Evolutionary conservation across 2,329 filamentous ascomycete species (phyloP).

Genomic region (Fusarium sarcochroum): DNA sequence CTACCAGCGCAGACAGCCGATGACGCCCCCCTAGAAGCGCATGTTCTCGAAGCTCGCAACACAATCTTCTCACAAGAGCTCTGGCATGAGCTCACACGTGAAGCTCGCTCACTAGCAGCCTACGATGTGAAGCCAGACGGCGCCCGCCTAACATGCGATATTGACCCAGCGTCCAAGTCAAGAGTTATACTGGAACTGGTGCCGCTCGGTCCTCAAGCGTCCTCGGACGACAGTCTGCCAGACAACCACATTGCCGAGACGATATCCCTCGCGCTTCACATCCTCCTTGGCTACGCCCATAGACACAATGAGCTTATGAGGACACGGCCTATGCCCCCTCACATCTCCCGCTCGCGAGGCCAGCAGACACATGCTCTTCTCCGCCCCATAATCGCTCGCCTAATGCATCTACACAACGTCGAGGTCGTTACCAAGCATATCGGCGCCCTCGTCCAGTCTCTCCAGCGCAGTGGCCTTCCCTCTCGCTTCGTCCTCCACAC

Average conservation of each 20-base stretch:
- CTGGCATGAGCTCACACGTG: slow-evolving; percentile 89
- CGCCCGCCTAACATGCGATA: slow-evolving; percentile 68
- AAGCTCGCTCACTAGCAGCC: slow-evolving; percentile 80
- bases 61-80: slow-evolving; percentile 88
- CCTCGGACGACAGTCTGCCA: slow-evolving; percentile 52
- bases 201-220: slow-evolving; percentile 62
- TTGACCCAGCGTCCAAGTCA: slow-evolving; percentile 64
- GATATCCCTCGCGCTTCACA: slow-evolving; percentile 76
- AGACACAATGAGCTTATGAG: slow-evolving; percentile 79
- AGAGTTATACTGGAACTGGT: slow-evolving; percentile 77
- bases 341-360: slow-evolving; percentile 55
- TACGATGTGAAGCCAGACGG: slow-evolving; percentile 77
- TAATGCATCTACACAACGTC: slow-evolving; percentile 60
- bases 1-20: slow-evolving; percentile 67
- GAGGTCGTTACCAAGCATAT: slow-evolving; percentile 58
- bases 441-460: slow-evolving; percentile 58
- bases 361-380: slow-evolving; percentile 65
- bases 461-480: slow-evolving; percentile 63
- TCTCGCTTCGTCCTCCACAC: slow-evolving; percentile 61
- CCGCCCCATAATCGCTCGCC: slow-evolving; percentile 65
- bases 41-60: slow-evolving; percentile 82
- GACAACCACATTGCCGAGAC: slow-evolving; percentile 72
- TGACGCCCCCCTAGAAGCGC: slow-evolving; percentile 70
- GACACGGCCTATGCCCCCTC: slow-evolving; percentile 67
- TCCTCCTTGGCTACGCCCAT: slow-evolving; percentile 85